Base-by-base conservation (phyloP, 768 basidiomycete species). In the Sporobolomyces pararoseus region DNA sequence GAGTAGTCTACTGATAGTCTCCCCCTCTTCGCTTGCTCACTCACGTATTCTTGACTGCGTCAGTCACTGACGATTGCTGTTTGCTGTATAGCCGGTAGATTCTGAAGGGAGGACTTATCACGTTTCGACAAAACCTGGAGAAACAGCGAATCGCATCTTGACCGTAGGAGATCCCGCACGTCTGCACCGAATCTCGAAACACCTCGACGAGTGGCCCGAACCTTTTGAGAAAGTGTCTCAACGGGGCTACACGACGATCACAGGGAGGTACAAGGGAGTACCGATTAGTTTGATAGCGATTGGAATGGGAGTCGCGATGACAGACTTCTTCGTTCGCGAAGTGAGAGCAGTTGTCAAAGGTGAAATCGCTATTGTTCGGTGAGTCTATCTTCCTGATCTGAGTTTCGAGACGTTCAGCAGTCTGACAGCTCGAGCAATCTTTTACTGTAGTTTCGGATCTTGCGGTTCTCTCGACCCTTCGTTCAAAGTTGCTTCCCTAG, bases 261-360 rank as follows among this genome's bases (percentile, higher is more conserved):
- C 88, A 7, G 88, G 88, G 16, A 82, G 84, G 39, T 88, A 86
- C 78, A 82, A 82, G 51, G 84, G 84, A 54, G 78, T 83, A 21
- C 88, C 89, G 12, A 78, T 91, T 34, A 88, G 87, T 9, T 84
- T 91, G 47, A 81, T 89, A 49, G 88, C 87, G 72, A 90, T 90
- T 64, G 90, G 90, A 17, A 91, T 91, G 90, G 90, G 70, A 7
- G 70, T 71, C 68, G 85, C 89, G 1, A 91, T 89, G 80, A 87
- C 87, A 81, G 90, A 91, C 79, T 91, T 91, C 80, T 89, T 91
- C 78, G 84, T 91, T 27, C 85, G 89, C 71, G 89, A 91, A 80
- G 85, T 84, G 31, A 83, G 89, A 70, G 90, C 90, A 78, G 86
- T 87, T 73, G 78, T 89, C 46, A 82, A 78, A 67, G 89, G 89